Base-by-base conservation (phyloP, 2,329 filamentous ascomycete genomes). In the Pseudophaeomoniella oleicola region DNA sequence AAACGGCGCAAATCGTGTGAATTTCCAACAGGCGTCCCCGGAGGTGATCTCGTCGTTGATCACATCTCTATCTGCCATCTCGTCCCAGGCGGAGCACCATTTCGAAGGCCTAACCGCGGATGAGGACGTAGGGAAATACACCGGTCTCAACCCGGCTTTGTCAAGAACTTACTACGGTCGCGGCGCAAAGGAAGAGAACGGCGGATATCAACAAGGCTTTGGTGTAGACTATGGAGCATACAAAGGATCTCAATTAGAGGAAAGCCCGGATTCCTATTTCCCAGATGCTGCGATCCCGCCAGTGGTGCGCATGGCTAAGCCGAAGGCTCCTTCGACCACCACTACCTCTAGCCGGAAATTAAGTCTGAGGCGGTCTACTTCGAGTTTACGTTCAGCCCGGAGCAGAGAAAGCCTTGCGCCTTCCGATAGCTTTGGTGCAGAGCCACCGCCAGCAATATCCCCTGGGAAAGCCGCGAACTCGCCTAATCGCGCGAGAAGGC, bases 221-320 rank as follows among this genome's bases (percentile, higher is more conserved):
- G 78, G 81, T 33, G 72, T 83, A 58, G 81, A 83, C 52, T 84
- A 84, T 67, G 74, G 78, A 40, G 69, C 74, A 40, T 79, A 73
- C 54, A 63, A 68, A 35, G 61, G 68, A 33, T 62, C 69, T 3
- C 60, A 64, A 13, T 59, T 66, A 19, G 65, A 66, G 36, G 64
- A 72, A 13, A 50, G 67, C 10, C 51, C 62, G 32, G 63, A 71
- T 34, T 44, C 67, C 37, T 63, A 66, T 44, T 60, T 66, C 22
- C 68, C 74, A 52, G 68, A 75, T 58, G 69, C 69, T 30, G 71
- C 71, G 19, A 62, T 67, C 42, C 60, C 84, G 10, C 85, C 86
- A 13, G 72, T 88, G 37, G 72, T 92, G 47, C 78, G 80, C 44
- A 93, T 87, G 19, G 74, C 84, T 19, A 87, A 87, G 55, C 80